Evolutionary conservation across 2,329 filamentous ascomycete species (phyloP).

Genomic region (Aspergillus fumigatiaffinis): DNA sequence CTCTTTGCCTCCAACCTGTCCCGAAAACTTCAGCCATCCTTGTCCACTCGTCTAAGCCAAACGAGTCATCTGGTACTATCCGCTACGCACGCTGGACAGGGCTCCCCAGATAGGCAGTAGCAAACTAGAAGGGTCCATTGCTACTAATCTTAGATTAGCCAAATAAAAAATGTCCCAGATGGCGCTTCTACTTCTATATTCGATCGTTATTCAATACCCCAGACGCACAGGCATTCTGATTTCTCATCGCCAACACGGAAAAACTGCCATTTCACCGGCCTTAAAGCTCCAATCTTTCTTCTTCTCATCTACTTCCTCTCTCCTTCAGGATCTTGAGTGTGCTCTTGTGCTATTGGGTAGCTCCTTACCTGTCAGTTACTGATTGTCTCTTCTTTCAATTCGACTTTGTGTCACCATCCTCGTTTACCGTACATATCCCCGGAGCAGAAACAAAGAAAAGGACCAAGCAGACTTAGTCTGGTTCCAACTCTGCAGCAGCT

Average conservation of each 20-base stretch:
- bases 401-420: constrained; percentile 16
- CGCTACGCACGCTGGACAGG: no score
- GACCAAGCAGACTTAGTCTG: no score
- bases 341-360: not conserved
- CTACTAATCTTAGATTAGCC: no score
- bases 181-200: not conserved
- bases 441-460: constrained; percentile 1
- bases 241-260: constrained; percentile 7
- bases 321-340: not conserved
- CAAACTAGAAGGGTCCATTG: no score
- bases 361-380: not conserved
- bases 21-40: no score
- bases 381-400: not conserved
- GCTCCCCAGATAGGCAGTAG: no score
- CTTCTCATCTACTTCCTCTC: constrained; percentile 2
- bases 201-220: constrained; percentile 8
- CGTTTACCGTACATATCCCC: constrained; percentile 7
- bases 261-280: constrained; percentile 7
- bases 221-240: not conserved
- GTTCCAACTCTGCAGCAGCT: constrained; percentile 5
- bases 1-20: no score
- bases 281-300: constrained; percentile 6
- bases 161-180: not conserved
- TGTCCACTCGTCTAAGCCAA: no score
- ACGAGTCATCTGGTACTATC: no score